Base-by-base conservation (phyloP, 2,329 filamentous ascomycete species). In the Akanthomyces muscarius region DNA sequence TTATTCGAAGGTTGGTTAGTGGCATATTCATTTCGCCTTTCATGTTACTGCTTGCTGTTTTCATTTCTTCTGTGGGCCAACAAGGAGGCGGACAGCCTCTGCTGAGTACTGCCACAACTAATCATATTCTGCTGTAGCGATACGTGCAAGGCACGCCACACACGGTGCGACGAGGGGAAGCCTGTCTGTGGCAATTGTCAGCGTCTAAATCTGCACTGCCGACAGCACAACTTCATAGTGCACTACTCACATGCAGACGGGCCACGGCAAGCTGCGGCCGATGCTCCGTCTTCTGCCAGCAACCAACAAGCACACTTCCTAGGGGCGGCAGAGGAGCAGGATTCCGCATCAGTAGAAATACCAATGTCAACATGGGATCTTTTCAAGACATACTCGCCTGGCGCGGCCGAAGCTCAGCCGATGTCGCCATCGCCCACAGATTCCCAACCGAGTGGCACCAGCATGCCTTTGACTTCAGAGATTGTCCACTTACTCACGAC, bases 181-280 rank as follows among this genome's bases (percentile, higher is more conserved):
- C 62, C 63, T 14, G 25, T 57, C 47, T 65, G 63, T 30, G 53
- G 59, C 18, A 58, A 62, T 33, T 65, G 63, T 48, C 14, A 41
- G 18, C 53, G 59, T 14, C 54, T 53, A 18, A 52, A 50, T 25
- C 36, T 65, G 36, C 14, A 57, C 21, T 65, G 63, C 42, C 47
- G 47, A 2, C 58, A 47, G 45, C 44, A 14, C n/a, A 47, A 62
- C 6, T 51, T 58, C 28, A 62, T 65, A 3, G 28, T 48, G 16
- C 61, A n/a, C 23, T 62, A 36, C 41, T 23, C 54, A 30, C 30
- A 59, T 41, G 36, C n/a, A 38, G 30, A 53, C 48, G 36, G 50
- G 16, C 10, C 5, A n/a, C 33, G 21, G 38, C 23, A 25, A 44
- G 21, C 25, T 36, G 30, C 59, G 16, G 16, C 5, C 33, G 36